A percentile compares a stretch with the other conserved stretches of the same genome.
Conservation (phyloP, 345 rosid genomes). For the Linum trigynum region DNA sequence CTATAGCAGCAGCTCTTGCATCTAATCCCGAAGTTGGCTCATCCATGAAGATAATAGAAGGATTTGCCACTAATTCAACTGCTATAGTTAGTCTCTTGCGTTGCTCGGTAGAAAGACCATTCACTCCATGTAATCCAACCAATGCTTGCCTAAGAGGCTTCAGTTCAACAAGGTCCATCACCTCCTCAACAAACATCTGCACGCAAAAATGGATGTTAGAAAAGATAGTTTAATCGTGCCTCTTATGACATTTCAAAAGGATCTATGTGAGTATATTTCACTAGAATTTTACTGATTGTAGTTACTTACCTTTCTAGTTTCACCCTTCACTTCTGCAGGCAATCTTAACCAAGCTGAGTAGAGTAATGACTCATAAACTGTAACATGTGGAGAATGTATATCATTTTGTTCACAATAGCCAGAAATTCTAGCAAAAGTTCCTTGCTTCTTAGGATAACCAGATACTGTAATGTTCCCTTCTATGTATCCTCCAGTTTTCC, state of each 20-base stretch:
- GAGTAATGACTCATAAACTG: conserved; percentile 63
- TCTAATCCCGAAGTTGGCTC: conserved; percentile 96
- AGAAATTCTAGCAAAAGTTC: conserved; percentile 69
- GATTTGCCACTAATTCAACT: conserved; percentile 88
- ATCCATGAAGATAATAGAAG: conserved; percentile 88
- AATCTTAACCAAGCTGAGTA: conserved; percentile 75
- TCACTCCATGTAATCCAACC: conserved; percentile 82
- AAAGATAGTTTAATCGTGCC: too few relatives aligned
- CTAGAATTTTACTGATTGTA: too few relatives aligned
- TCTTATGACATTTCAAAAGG: too few relatives aligned
- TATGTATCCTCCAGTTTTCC: conserved; percentile 73
- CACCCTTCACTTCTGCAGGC: conserved; percentile 34
- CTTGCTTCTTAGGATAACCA: conserved; percentile 70
- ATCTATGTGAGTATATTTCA: too few relatives aligned
- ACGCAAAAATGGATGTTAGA: neutral
- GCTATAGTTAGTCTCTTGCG: conserved; percentile 88
- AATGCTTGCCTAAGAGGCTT: conserved; percentile 44
- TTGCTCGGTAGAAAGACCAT: conserved; percentile 81
- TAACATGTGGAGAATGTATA: conserved; percentile 72
- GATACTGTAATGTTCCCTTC: conserved; percentile 60
- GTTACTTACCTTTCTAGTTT: conserved; percentile 41
- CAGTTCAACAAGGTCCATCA: conserved; percentile 85
- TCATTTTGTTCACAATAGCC: conserved; percentile 77
- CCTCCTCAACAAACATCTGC: conserved; percentile 47
- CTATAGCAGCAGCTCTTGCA: conserved; percentile 93